Evolutionary conservation across 1,284 basidiomycete genomes (phyloP).

Genomic region (Hypsizygus ulmarius): DNA sequence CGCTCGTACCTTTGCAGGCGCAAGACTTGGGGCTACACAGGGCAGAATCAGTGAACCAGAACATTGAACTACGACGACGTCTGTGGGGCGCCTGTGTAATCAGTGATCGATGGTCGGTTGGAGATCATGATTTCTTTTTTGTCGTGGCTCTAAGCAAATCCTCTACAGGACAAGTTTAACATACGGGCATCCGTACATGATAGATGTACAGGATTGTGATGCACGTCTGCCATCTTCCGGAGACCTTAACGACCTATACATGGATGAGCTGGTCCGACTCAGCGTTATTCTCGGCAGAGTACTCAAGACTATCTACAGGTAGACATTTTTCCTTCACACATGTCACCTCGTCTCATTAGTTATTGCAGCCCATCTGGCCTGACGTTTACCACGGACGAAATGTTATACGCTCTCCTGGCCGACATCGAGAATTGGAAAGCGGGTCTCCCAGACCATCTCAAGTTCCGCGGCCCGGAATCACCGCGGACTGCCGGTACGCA

Average conservation of each 20-base stretch:
- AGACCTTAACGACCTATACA: slow-evolving; percentile 69
- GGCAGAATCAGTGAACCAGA: slow-evolving; percentile 74
- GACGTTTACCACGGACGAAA: slow-evolving; percentile 76
- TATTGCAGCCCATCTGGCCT: slow-evolving; percentile 77
- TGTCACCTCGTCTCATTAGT: slow-evolving; percentile 12
- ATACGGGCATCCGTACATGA: slow-evolving; percentile 87
- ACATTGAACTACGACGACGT: slow-evolving; percentile 77
- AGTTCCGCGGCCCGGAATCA: slow-evolving; percentile 69
- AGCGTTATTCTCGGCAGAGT: slow-evolving; percentile 86
- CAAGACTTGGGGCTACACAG: slow-evolving; percentile 92
- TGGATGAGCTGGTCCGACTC: slow-evolving; percentile 84
- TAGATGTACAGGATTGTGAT: slow-evolving; percentile 92
- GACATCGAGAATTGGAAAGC: slow-evolving; percentile 81
- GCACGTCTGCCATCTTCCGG: slow-evolving; percentile 81
- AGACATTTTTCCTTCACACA: slow-evolving; percentile 15
- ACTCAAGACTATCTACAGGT: slow-evolving; percentile 89
- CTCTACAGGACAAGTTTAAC: slow-evolving; percentile 65
- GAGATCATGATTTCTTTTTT: neutral
- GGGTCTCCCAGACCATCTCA: slow-evolving; percentile 71
- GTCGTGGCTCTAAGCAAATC: neutral
- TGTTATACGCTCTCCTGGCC: slow-evolving; percentile 62
- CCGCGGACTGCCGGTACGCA: slow-evolving; percentile 60
- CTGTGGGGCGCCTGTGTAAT: slow-evolving; percentile 92
- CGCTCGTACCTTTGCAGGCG: slow-evolving; percentile 49
- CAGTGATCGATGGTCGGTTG: slow-evolving; percentile 80